phyloP scores from a whole-genome alignment of 2,329 filamentous ascomycete species.

The Fusarium tanahbumbuense region DNA sequence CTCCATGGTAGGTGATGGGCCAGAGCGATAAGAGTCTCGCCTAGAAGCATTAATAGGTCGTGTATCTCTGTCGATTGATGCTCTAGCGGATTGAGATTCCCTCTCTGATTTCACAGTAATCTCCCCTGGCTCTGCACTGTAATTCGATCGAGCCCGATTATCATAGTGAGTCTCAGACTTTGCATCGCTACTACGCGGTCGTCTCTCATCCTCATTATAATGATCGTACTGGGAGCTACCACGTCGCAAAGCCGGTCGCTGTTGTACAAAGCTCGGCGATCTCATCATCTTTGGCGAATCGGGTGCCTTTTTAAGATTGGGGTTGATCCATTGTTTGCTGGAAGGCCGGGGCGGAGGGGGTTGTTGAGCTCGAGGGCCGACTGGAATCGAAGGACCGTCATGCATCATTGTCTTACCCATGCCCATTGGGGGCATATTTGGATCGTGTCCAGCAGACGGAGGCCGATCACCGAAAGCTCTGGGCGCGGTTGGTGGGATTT shows the following conservation, averaged over 20 bases:
- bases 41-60: conserved; percentile 29
- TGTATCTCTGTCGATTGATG: conserved; percentile 43
- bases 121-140: conserved; percentile 62
- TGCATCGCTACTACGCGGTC: conserved; percentile 66
- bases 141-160: conserved; percentile 53
- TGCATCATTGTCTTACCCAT: conserved; percentile 56
- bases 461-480: conserved; percentile 65
- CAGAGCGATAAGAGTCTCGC: conserved; percentile 31
- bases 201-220: conserved; percentile 55
- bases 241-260: conserved; percentile 53
- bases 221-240: conserved; percentile 54
- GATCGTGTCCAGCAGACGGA: conserved; percentile 56
- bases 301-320: conserved; percentile 62
- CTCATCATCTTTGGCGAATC: conserved; percentile 65
- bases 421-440: conserved; percentile 52
- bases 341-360: conserved; percentile 59
- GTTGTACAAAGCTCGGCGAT: conserved; percentile 62
- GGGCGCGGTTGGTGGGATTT: conserved; percentile 65
- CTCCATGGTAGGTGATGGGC: conserved; percentile 44
- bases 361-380: conserved; percentile 65
- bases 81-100: conserved; percentile 51
- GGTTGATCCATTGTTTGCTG: conserved; percentile 71
- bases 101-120: conserved; percentile 56
- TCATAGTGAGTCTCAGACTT: conserved; percentile 58
- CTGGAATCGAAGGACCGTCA: conserved; percentile 62